Evolutionary conservation across 2,329 filamentous ascomycete genomes (phyloP).

Genomic region (Alternaria burnsii): DNA sequence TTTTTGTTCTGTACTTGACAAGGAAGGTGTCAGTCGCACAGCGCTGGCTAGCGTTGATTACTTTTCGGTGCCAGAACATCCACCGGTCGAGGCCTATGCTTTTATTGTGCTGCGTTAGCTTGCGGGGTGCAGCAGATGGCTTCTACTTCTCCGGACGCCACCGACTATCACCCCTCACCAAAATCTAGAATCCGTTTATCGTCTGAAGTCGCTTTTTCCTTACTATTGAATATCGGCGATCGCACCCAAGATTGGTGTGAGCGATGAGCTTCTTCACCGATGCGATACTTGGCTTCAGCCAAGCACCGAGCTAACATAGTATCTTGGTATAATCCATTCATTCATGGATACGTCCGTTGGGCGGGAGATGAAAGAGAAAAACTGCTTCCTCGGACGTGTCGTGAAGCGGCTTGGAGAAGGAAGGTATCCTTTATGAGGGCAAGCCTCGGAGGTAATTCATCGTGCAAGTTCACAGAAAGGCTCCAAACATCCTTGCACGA

Average conservation of each 20-base stretch:
- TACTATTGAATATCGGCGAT: neutral
- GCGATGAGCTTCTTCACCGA: neutral
- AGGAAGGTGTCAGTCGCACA: neutral
- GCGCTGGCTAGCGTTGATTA: neutral
- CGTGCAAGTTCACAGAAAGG: neutral
- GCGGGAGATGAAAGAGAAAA: constrained; percentile 1
- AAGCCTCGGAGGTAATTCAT: neutral
- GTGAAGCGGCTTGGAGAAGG: neutral
- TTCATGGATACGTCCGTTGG: neutral
- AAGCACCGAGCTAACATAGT: neutral
- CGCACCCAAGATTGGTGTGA: neutral
- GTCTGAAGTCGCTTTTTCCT: neutral
- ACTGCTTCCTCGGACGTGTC: neutral
- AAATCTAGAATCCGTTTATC: neutral
- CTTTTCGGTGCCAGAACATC: constrained; percentile 5
- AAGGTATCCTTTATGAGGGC: neutral
- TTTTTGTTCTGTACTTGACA: constrained; percentile 1
- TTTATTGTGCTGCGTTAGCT: constrained; percentile 2
- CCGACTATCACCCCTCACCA: neutral
- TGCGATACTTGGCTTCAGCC: neutral
- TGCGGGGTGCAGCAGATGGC: constrained; percentile 1
- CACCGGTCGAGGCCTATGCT: neutral
- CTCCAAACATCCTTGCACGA: constrained; percentile 1
- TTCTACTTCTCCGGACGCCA: constrained; percentile 1
- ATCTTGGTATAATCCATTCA: neutral